phyloP scores from a whole-genome alignment of 495 filamentous ascomycete genomes.

The Penicillium subrubescens region DNA sequence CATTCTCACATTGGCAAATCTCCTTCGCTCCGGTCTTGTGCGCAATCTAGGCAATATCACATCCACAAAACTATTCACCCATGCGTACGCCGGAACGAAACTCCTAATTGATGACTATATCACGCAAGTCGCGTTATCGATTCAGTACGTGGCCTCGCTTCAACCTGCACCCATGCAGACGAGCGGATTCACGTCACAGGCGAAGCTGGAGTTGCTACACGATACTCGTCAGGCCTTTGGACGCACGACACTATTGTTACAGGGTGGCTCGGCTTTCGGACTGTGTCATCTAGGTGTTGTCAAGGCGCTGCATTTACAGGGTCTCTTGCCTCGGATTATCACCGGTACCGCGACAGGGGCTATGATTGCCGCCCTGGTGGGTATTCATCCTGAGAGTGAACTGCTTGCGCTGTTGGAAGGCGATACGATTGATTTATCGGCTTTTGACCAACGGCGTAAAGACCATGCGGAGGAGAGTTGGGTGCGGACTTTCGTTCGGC shows the following conservation, averaged over 20 bases:
- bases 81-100: constrained; percentile 88
- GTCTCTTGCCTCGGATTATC: constrained; percentile 85
- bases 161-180: constrained; percentile 60
- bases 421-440: constrained; percentile 78
- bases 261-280: constrained; percentile 91
- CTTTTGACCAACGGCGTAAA: constrained; percentile 58
- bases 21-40: constrained; percentile 83
- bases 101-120: constrained; percentile 90
- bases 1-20: constrained; percentile 70
- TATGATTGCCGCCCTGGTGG: constrained; percentile 86
- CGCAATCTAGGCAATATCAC: constrained; percentile 92
- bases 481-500: constrained; percentile 59
- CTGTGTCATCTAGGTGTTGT: constrained; percentile 90
- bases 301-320: constrained; percentile 82
- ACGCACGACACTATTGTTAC: constrained; percentile 79
- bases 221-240: constrained; percentile 92
- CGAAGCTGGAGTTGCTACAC: constrained; percentile 84
- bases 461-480: constrained; percentile 37
- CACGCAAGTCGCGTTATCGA: constrained; percentile 74
- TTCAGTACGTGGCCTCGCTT: constrained; percentile 74
- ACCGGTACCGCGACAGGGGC: constrained; percentile 90
- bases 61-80: constrained; percentile 78
- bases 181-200: constrained; percentile 72
- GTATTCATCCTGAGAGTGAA: constrained; percentile 87
- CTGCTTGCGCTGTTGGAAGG: constrained; percentile 74